phyloP scores from a whole-genome alignment of 768 basidiomycete species.

The Mycena albidolilacea region DNA sequence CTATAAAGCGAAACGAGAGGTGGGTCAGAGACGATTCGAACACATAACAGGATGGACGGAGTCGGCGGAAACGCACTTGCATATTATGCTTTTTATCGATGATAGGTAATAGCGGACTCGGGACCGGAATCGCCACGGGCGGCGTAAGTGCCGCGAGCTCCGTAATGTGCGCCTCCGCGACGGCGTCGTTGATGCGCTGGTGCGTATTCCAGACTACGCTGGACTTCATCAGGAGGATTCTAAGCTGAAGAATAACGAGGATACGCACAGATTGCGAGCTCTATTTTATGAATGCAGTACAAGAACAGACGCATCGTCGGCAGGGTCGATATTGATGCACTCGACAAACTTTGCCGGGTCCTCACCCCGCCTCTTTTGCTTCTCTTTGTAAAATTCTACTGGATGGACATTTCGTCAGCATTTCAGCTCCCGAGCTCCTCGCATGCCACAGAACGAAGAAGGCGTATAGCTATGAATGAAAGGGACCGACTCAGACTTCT shows the following conservation, averaged over 20 bases:
- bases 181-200: constrained; percentile 65
- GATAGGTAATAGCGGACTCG: constrained; percentile 40
- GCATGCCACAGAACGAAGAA: background rate
- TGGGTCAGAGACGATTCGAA: background rate
- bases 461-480: background rate
- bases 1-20: no score
- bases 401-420: background rate
- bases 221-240: no score
- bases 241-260: no score
- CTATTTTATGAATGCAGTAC: constrained; percentile 47
- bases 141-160: constrained; percentile 68
- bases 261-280: constrained; percentile 77
- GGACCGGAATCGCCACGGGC: constrained; percentile 50
- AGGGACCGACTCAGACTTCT: constrained; percentile 69
- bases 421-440: no score
- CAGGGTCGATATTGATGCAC: constrained; percentile 74
- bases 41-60: background rate
- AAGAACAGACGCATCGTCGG: constrained; percentile 77
- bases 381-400: constrained; percentile 85
- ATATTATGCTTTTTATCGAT: constrained; percentile 19
- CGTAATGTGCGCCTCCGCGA: constrained; percentile 73
- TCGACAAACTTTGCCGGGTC: constrained; percentile 66
- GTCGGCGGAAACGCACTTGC: background rate
- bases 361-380: constrained; percentile 70
- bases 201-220: constrained; percentile 86